Evolutionary conservation across 2,329 filamentous ascomycete genomes (phyloP).

Genomic region (Fusarium lateritium): DNA sequence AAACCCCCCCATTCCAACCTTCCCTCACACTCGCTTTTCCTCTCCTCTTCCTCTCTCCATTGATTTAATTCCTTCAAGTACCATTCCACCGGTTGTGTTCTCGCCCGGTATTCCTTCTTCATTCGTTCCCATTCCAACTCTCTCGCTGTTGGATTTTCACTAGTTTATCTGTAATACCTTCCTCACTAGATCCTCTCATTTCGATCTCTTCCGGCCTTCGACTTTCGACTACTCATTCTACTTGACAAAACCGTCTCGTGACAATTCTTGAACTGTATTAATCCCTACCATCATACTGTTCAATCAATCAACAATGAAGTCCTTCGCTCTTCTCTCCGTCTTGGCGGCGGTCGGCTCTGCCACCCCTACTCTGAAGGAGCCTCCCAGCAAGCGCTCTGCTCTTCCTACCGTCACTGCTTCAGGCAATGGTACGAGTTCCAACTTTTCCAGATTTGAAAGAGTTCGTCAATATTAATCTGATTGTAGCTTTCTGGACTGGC

Average conservation of each 20-base stretch:
- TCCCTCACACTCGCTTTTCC: constrained; percentile 33
- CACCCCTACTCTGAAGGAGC: constrained; percentile 66
- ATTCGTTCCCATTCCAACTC: constrained; percentile 53
- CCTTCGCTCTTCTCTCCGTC: constrained; percentile 62
- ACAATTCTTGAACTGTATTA: constrained; percentile 35
- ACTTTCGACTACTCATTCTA: constrained; percentile 25
- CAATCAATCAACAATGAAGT: constrained; percentile 62
- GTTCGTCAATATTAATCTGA: constrained; percentile 3
- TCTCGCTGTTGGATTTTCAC: constrained; percentile 56
- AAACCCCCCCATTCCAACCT: constrained; percentile 48
- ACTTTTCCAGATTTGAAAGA: neutral
- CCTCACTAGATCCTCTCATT: constrained; percentile 42
- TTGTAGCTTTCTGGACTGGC: constrained; percentile 68
- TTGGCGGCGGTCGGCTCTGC: constrained; percentile 65
- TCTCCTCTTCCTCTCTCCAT: constrained; percentile 41
- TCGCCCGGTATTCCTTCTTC: constrained; percentile 40
- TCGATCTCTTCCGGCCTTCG: constrained; percentile 22
- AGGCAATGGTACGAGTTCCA: constrained; percentile 66
- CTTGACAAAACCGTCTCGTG: neutral
- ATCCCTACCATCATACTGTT: constrained; percentile 8
- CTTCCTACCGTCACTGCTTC: constrained; percentile 67
- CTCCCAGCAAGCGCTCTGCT: constrained; percentile 65
- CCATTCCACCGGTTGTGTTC: constrained; percentile 42
- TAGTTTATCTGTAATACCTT: constrained; percentile 43
- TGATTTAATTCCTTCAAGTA: constrained; percentile 31